Base-by-base conservation (phyloP, 805 yeast genomes). In the Ogataea philodendri region DNA sequence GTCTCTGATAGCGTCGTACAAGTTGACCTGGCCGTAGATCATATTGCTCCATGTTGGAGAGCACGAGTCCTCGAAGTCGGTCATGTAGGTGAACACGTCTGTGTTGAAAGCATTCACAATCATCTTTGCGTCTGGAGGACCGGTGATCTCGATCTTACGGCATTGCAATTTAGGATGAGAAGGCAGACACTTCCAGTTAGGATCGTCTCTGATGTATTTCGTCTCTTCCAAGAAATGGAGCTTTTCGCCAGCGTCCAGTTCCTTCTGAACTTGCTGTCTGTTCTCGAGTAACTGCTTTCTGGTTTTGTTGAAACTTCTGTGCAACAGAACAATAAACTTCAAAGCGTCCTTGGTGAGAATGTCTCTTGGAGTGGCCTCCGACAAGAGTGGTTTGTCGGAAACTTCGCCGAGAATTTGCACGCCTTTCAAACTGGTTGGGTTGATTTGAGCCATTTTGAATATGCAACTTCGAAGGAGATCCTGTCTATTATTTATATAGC, bases 71-170 rank as follows among this genome's bases (percentile, higher is more conserved):
- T 84, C 94, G 53, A 84, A 81, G 66, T 84, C 94, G 26, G 87
- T 80, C 93, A 84, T 84, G 59, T 84, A 84, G 19, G 93, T 83
- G 44, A 82, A 82, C 27, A 84, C 93, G 36, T 73, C 70, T 1
- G 89, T 78, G 62, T 84, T 84, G 57, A 84, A 70, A 3, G 90
- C 93, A 55, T 83, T 84, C 54, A 84, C 78, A 45, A 84, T 76
- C 94, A 84, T 84, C 52, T 84, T 81, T 46, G 90, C 74, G 57
- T 82, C 83, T 35, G 89, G 84, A 14, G 94, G 94, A 32, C 94
- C 94, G 15, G 94, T 84, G 60, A 84, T 84, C 62, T 84, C 93
- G 27, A 77, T 79, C 57, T 87, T 74, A 65, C 94, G 74, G 58
- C 81, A 83, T 41, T 74, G 73, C 50, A 84, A 65, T 32, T 88